Evolutionary conservation across 2,329 filamentous ascomycete species (phyloP), one percentile per base, ranked within the genome.

Genomic region (Botrytis deweyae): DNA sequence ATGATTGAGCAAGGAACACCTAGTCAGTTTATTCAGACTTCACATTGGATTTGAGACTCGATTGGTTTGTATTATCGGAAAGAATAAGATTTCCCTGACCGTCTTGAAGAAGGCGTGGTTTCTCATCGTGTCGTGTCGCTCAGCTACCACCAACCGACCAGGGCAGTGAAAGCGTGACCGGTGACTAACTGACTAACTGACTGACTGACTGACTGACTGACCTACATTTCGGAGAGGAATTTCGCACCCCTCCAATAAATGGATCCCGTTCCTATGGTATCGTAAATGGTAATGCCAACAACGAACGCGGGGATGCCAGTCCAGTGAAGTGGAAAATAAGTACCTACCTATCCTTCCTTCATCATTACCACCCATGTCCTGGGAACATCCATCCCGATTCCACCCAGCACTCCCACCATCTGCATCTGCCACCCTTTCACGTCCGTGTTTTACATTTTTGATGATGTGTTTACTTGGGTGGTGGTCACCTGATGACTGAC

Each of bases 371-470:
- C 7, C 38, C 38, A 18, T 65, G 42, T 65, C 63, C 63, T 36
- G 20, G 61, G 7, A 64, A 64, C 33, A 33, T 33, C 33, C 33
- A 33, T 33, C 33, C 33, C 33, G 33, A 12, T 7, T 3, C 18
- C 29, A 12, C 12, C 18, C 25, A 42, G 42, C 63, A 46, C n/a
- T 29, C 44, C 20, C 49, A 14, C 62, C 9, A 49, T 49, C 44
- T 49, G 20, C 22, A 46, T 46, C 63, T 49, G 16, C 44, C 64
- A 52, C 29, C 20, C 64, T 29, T n/a, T n/a, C 36, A 38, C 8
- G 36, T 9, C 44, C 14, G n/a, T 70, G 67, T 70, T 70, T 70
- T 70, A 59, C 67, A 70, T 59, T 42, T 58, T 58, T 70, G 67
- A 70, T 70, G 67, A 70, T 59, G 67, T 70, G 67, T 55, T 59